Base-by-base conservation (phyloP, 2,329 filamentous ascomycete species). In the Aspergillus arachidicola region DNA sequence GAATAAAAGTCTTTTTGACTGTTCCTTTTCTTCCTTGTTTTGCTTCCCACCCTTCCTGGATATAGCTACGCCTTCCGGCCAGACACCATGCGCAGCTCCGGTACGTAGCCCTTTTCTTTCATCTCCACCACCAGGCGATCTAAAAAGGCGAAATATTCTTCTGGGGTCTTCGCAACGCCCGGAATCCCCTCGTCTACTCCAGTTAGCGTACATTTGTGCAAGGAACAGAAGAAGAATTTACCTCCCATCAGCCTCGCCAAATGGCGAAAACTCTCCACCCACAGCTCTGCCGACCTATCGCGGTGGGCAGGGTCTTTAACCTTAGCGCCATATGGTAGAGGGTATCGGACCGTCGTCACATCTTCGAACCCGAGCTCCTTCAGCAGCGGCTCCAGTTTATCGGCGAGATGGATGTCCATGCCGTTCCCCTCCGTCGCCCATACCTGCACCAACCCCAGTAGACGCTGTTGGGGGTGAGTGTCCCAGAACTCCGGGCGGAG, bases 181-280 rank as follows among this genome's bases (percentile, higher is more conserved):
- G 64, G 62, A 11, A 66, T 64, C 1, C 62, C 64, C 3, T 57
- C 59, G n/a, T 59, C 60, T 64, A 41, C 11, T 16, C 16, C 23
- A 11, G 59, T 55, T 10, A 28, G 46, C 46, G 6, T 50, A 11
- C 6, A 28, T 50, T n/a, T 1, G 7, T 19, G 14, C 16, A 50
- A 28, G 14, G 0, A 10, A 30, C 11, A 26, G 30, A 14, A 7
- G 23, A 16, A 19, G 51, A 34, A 30, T 61, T 28, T 28, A 63
- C 61, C 61, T n/a, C 62, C 62, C 14, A 66, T 64, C 57, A 60
- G 64, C 19, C 60, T 59, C 11, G 58, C 62, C 62, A 66, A 36
- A 41, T 59, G 62, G 19, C 59, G 62, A 43, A 62, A 66, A 14
- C 41, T 58, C 14, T 64, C 57, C 3, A 58, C 57, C 51, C 48